Percentiles rank a stretch among this genome's conserved stretches.
Conservation (phyloP, 2,329 filamentous ascomycete genomes). For the Pseudogymnoascus sp. region DNA sequence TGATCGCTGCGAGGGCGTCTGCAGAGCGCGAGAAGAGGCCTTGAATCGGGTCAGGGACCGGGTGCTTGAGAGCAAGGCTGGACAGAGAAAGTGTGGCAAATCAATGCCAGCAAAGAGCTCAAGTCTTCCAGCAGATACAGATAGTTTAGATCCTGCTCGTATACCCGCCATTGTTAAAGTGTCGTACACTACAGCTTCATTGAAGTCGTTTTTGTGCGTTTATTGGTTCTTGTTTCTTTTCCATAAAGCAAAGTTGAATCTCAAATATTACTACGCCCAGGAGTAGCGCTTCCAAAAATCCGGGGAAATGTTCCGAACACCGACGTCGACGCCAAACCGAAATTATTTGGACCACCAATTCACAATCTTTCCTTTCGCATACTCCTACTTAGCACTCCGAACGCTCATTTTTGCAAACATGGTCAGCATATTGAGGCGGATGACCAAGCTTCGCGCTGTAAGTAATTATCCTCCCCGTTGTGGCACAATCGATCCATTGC, state of each 20-base stretch:
- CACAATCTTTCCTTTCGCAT: constrained; percentile 1
- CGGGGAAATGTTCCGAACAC: constrained; percentile 4
- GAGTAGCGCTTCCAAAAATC: not conserved
- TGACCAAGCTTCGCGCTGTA: constrained; percentile 67
- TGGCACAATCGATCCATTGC: constrained; percentile 11
- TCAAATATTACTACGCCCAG: not conserved
- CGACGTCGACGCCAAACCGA: constrained; percentile 3
- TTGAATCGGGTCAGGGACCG: not conserved
- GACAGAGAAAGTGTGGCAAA: constrained; percentile 42
- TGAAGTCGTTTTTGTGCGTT: not conserved
- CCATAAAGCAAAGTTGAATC: not conserved
- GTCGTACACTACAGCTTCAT: not conserved
- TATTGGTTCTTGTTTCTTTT: not conserved
- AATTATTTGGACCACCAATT: not conserved
- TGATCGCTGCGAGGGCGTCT: not conserved
- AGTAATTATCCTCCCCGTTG: constrained; percentile 28
- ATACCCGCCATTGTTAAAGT: not conserved
- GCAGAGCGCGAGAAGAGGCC: not conserved
- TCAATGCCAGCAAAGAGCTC: constrained; percentile 23
- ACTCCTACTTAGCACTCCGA: not conserved
- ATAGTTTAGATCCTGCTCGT: constrained; percentile 4
- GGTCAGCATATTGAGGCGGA: constrained; percentile 55
- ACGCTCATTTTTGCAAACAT: constrained; percentile 29
- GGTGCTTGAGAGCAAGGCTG: constrained; percentile 26
- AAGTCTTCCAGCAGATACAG: constrained; percentile 1